A percentile compares a stretch with the other conserved stretches of the same genome.
phyloP scores from a whole-genome alignment of 176 grass and related monocot genomes.

The Aechmea fasciata region DNA sequence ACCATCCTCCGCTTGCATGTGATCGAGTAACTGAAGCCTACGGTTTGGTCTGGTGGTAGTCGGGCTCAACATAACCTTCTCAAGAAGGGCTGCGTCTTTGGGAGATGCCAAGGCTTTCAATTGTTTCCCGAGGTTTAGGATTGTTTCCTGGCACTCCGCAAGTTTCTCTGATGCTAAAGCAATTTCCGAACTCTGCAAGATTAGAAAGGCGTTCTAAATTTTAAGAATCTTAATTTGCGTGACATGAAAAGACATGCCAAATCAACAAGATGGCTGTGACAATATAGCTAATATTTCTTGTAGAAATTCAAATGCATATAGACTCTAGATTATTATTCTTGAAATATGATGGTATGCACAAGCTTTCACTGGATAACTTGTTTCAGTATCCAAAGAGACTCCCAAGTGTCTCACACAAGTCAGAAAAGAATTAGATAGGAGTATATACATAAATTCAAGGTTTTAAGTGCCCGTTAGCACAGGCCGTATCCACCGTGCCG shows the following conservation, averaged over 20 bases:
- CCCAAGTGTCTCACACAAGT: too few species aligned
- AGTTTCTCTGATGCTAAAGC: constrained; percentile 68
- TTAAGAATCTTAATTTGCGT: neutral
- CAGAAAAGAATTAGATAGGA: too few species aligned
- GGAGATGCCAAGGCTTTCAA: constrained; percentile 73
- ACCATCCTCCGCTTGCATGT: constrained; percentile 34
- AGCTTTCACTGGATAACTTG: too few species aligned
- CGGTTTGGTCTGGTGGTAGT: constrained; percentile 16
- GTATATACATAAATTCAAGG: too few species aligned
- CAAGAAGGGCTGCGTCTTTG: constrained; percentile 37
- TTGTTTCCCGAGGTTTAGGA: constrained; percentile 68
- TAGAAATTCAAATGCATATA: too few species aligned
- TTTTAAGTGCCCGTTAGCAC: too few species aligned
- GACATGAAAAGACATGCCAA: neutral
- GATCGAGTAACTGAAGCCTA: constrained; percentile 33
- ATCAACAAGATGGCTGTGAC: neutral
- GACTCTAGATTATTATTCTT: too few species aligned
- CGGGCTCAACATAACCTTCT: constrained; percentile 29
- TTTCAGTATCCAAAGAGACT: too few species aligned
- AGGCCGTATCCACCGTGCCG: too few species aligned
- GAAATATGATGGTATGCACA: too few species aligned
- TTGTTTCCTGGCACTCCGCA: constrained; percentile 77
- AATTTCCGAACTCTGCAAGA: constrained; percentile 45
- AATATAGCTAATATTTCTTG: neutral
- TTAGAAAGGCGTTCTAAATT: constrained; percentile 7